Conservation (phyloP, 352 stramenopile species). For the Globisporangium polare region DNA sequence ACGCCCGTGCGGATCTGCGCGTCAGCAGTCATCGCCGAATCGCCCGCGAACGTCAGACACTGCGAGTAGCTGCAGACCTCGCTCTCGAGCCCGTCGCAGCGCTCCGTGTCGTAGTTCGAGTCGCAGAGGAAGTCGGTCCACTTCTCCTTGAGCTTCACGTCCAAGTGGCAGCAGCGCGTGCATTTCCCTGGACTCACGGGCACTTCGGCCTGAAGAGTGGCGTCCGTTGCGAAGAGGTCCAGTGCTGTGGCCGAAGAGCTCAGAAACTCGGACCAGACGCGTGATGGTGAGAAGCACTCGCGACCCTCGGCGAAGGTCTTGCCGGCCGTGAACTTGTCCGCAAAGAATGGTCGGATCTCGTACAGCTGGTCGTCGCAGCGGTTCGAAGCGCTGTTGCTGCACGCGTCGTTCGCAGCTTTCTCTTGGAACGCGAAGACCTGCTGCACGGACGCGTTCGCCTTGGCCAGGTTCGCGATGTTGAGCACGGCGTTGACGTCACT, state of each 20-base stretch:
- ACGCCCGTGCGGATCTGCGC: constrained; percentile 5
- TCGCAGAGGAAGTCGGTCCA: constrained; percentile 23
- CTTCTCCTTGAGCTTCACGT: constrained; percentile 20
- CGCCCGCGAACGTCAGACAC: constrained; percentile 11
- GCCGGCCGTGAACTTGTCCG: not conserved
- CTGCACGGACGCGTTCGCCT: constrained; percentile 18
- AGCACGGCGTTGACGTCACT: constrained; percentile 16
- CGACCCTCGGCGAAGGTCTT: not conserved
- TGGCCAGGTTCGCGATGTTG: constrained; percentile 26
- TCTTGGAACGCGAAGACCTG: constrained; percentile 39
- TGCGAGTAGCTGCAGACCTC: constrained; percentile 13
- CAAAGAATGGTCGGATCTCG: constrained; percentile 16
- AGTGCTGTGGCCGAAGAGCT: not conserved
- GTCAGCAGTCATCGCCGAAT: not conserved
- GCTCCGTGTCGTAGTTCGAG: constrained; percentile 19
- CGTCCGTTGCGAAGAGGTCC: not conserved
- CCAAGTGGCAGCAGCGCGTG: constrained; percentile 21
- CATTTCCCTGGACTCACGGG: constrained; percentile 9
- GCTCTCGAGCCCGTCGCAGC: constrained; percentile 11
- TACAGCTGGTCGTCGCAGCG: constrained; percentile 21
- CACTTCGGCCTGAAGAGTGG: not conserved
- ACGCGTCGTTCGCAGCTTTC: constrained; percentile 52
- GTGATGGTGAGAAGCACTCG: constrained; percentile 10
- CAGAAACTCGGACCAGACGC: constrained; percentile 13
- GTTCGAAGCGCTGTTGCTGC: constrained; percentile 15